A percentile compares a stretch with the other conserved stretches of the same genome.
phyloP scores from a whole-genome alignment of 176 grass and related monocot genomes.

The Olyra latifolia region DNA sequence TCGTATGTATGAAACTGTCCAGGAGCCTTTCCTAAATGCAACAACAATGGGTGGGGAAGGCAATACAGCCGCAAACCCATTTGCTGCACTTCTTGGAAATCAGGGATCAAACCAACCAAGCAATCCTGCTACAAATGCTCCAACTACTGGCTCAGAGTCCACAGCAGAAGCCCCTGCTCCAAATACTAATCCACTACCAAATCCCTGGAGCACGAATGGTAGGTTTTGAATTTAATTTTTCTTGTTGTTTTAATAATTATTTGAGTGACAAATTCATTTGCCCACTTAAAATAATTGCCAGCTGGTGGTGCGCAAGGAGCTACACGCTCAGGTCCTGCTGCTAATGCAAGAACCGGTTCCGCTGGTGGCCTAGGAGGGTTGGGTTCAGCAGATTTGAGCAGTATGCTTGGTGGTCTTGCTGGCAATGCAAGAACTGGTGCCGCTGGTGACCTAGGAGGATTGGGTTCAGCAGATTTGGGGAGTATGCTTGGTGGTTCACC shows the following conservation, averaged over 20 bases:
- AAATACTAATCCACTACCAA: slow-evolving; percentile 95
- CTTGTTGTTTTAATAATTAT: slow-evolving; percentile 19
- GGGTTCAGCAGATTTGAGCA: slow-evolving; percentile 69
- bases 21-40: slow-evolving; percentile 96
- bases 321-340: slow-evolving; percentile 41
- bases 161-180: slow-evolving; percentile 71
- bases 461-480: slow-evolving; percentile 68
- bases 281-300: slow-evolving; percentile 35
- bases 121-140: slow-evolving; percentile 48
- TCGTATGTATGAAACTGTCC: slow-evolving; percentile 99
- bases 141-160: slow-evolving; percentile 51
- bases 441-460: slow-evolving; percentile 54
- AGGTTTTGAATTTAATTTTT: slow-evolving; percentile 34
- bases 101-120: slow-evolving; percentile 63
- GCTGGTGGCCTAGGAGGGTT: slow-evolving; percentile 50
- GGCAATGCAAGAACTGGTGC: slow-evolving; percentile 48
- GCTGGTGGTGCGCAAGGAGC: slow-evolving; percentile 65
- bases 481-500: slow-evolving; percentile 57
- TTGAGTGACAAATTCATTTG: slow-evolving; percentile 3
- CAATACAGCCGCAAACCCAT: slow-evolving; percentile 74
- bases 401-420: slow-evolving; percentile 61
- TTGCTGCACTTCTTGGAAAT: slow-evolving; percentile 81
- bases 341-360: slow-evolving; percentile 41
- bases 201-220: slow-evolving; percentile 83
- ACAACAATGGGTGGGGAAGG: slow-evolving; percentile 74